A percentile compares a stretch with the other conserved stretches of the same genome.
Conservation (phyloP, 1,139 yeast genomes). For the Yamadazyma pseudoaaseri region DNA sequence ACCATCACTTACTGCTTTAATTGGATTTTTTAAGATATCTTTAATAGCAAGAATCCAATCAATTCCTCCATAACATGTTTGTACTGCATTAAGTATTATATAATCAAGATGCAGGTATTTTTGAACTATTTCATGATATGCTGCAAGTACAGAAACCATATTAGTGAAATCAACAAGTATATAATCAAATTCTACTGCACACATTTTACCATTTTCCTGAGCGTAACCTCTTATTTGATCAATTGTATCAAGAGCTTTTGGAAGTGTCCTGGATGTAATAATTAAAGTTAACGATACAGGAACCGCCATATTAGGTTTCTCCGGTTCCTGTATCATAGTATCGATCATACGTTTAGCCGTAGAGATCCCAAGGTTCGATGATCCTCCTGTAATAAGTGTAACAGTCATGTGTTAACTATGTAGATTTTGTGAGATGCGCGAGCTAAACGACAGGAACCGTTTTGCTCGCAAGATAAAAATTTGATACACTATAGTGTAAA, state of each 20-base stretch:
- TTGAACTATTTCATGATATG: slow-evolving; percentile 65
- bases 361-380: slow-evolving; percentile 79
- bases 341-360: slow-evolving; percentile 78
- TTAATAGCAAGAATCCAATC: slow-evolving; percentile 77
- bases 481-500: too few species aligned
- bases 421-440: neutral
- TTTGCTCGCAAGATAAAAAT: too few species aligned
- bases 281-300: slow-evolving; percentile 59
- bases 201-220: slow-evolving; percentile 30
- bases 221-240: slow-evolving; percentile 55
- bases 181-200: slow-evolving; percentile 81
- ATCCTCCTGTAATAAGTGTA: slow-evolving; percentile 47
- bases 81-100: slow-evolving; percentile 85
- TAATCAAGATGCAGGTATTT: slow-evolving; percentile 70
- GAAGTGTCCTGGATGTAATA: slow-evolving; percentile 85
- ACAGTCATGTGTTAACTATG: slow-evolving; percentile 17
- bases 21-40: slow-evolving; percentile 63
- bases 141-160: slow-evolving; percentile 81
- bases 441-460: too few species aligned
- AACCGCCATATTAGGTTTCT: neutral
- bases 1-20: slow-evolving; percentile 81
- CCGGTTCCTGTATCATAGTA: slow-evolving; percentile 35
- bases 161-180: slow-evolving; percentile 83
- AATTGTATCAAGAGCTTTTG: slow-evolving; percentile 79
- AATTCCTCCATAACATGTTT: slow-evolving; percentile 81